A percentile compares a stretch with the other conserved stretches of the same genome.
Evolutionary conservation across 768 basidiomycete genomes (phyloP).

Genomic region (Epithele typhae): DNA sequence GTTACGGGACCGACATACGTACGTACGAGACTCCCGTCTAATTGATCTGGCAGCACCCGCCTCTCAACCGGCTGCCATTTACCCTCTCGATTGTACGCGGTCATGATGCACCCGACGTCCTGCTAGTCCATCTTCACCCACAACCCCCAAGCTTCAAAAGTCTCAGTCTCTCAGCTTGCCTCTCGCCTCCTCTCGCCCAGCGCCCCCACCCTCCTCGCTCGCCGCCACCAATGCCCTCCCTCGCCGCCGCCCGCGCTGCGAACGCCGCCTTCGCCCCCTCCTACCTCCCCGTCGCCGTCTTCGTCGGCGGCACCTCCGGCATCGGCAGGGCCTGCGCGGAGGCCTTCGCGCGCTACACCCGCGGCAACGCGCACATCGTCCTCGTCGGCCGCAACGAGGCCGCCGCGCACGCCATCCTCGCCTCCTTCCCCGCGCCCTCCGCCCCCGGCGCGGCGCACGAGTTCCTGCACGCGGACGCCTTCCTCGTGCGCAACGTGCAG

Average conservation of each 20-base stretch:
- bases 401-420: conserved; percentile 44
- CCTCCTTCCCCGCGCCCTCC: conserved; percentile 33
- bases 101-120: too few species aligned
- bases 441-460: conserved; percentile 29
- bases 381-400: conserved; percentile 46
- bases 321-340: conserved; percentile 42
- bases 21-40: too few species aligned
- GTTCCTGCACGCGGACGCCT: conserved; percentile 50
- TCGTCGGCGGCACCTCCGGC: conserved; percentile 32
- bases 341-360: conserved; percentile 39
- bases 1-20: too few species aligned
- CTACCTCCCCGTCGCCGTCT: conserved; percentile 26
- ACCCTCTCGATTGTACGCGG: too few species aligned
- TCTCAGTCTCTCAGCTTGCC: too few species aligned
- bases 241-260: conserved; percentile 12
- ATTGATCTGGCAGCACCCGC: too few species aligned
- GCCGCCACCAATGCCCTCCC: conserved; percentile 12
- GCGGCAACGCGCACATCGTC: conserved; percentile 48
- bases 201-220: neutral
- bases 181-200: too few species aligned
- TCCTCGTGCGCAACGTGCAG: conserved; percentile 48
- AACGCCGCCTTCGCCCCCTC: conserved; percentile 18
- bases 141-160: too few species aligned
- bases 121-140: too few species aligned
- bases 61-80: too few species aligned